Evolutionary conservation across 306 rosid genomes (phyloP).

Genomic region (Astragalus membranaceus): DNA sequence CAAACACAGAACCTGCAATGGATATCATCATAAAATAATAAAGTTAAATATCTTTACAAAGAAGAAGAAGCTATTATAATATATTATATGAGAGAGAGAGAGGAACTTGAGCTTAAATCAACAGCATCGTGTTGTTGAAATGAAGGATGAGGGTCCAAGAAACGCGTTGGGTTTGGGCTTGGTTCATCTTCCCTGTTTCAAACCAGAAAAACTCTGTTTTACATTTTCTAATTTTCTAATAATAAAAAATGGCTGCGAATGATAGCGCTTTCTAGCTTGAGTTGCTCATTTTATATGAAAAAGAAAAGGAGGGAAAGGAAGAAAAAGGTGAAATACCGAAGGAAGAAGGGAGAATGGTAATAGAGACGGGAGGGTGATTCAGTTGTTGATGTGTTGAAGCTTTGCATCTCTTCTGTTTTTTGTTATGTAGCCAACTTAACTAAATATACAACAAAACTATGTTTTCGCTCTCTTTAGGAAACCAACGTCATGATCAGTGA

Average conservation of each 20-base stretch:
- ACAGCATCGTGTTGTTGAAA: slow-evolving; percentile 60
- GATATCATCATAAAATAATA: slow-evolving; percentile 8
- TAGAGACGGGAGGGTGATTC: slow-evolving; percentile 44
- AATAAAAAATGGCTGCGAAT: background rate
- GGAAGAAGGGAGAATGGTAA: slow-evolving; percentile 44
- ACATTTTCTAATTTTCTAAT: background rate
- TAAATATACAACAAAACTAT: background rate
- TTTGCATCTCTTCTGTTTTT: slow-evolving; percentile 59
- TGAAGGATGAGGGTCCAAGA: slow-evolving; percentile 61
- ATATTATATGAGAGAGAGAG: background rate
- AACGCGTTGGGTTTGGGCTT: slow-evolving; percentile 41
- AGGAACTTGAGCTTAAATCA: slow-evolving; percentile 76
- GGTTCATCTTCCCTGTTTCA: slow-evolving; percentile 66
- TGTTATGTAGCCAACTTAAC: too few relatives aligned
- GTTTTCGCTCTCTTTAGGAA: background rate
- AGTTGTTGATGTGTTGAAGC: slow-evolving; percentile 41
- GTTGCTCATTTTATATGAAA: too few relatives aligned
- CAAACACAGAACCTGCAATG: slow-evolving; percentile 47
- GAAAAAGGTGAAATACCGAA: slow-evolving; percentile 27
- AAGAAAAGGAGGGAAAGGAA: background rate
- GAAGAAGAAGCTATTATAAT: background rate
- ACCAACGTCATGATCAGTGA: background rate
- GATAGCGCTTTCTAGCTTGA: too few relatives aligned
- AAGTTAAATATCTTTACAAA: background rate
- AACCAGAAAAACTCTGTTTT: slow-evolving; percentile 20